These are phyloP conservation scores for Hortaea werneckii DNA, from an alignment of 2,329 filamentous ascomycete species.

Conservation along the genomic window DNA sequence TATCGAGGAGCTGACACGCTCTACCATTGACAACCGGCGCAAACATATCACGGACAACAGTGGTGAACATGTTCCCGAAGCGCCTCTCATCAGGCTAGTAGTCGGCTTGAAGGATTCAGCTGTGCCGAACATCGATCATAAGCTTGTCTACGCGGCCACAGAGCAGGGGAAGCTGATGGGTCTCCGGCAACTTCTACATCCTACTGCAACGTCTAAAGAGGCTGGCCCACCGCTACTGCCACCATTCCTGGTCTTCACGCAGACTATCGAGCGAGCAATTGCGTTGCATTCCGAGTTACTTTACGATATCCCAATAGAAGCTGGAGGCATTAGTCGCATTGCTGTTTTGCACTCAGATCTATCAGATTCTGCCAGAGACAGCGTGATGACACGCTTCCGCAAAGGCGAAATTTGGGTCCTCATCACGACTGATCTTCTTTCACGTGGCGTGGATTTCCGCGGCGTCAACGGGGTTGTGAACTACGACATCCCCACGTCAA, in stretches of 20 bases:
- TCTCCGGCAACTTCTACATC: constrained; percentile 78
- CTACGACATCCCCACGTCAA: constrained; percentile 90
- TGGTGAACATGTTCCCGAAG: constrained; percentile 4
- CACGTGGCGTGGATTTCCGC: constrained; percentile 86
- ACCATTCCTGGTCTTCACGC: constrained; percentile 90
- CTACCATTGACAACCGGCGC: constrained; percentile 51
- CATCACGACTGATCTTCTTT: constrained; percentile 88
- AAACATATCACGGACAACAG: constrained; percentile 10
- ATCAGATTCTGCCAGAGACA: constrained; percentile 61
- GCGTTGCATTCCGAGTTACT: constrained; percentile 82
- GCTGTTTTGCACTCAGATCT: constrained; percentile 85
- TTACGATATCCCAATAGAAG: constrained; percentile 86
- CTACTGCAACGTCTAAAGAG: constrained; percentile 50
- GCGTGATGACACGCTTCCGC: constrained; percentile 82
- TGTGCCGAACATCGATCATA: constrained; percentile 83
- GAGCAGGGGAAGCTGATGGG: constrained; percentile 90
- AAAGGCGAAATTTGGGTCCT: constrained; percentile 91
- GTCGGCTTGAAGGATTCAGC: constrained; percentile 96
- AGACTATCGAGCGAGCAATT: constrained; percentile 83
- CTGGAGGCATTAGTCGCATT: constrained; percentile 73
- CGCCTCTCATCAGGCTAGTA: constrained; percentile 66
- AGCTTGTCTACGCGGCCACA: constrained; percentile 79
- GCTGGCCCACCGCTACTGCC: constrained; percentile 54
- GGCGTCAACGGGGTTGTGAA: constrained; percentile 95
- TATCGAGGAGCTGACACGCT: constrained; percentile 67